Conservation (phyloP, 495 filamentous ascomycete species). For the Aspergillus avenaceus region DNA sequence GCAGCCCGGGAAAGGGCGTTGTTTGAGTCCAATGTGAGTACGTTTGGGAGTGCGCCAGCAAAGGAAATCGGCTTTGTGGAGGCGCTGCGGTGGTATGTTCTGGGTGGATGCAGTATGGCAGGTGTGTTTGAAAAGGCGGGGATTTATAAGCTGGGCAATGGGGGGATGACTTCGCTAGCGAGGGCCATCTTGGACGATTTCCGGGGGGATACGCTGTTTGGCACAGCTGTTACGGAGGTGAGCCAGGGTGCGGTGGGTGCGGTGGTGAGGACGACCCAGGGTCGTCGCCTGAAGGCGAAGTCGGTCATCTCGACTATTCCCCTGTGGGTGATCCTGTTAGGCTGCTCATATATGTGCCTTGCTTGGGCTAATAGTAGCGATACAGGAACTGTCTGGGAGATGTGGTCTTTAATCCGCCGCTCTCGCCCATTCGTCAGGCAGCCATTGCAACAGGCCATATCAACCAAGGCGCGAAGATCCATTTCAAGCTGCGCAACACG, state of each 20-base stretch:
- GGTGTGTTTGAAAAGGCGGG: slow-evolving; percentile 10
- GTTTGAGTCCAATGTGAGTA: slow-evolving; percentile 12
- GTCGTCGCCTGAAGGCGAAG: not conserved
- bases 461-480: slow-evolving; percentile 22
- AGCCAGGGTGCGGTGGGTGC: not conserved
- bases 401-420: slow-evolving; percentile 18
- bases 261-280: not conserved
- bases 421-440: slow-evolving; percentile 13
- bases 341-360: not conserved
- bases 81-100: slow-evolving; percentile 17
- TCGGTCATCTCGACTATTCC: slow-evolving; percentile 7
- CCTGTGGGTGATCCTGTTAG: not conserved
- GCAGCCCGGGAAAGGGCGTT: slow-evolving; percentile 7
- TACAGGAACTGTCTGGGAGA: slow-evolving; percentile 13
- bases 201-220: not conserved
- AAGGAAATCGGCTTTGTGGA: slow-evolving; percentile 14
- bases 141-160: slow-evolving; percentile 13
- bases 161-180: slow-evolving; percentile 16
- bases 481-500: slow-evolving; percentile 16
- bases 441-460: slow-evolving; percentile 19
- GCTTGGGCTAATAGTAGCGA: no score
- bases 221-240: not conserved
- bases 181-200: slow-evolving; percentile 13
- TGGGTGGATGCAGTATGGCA: slow-evolving; percentile 1
- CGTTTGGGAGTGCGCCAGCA: slow-evolving; percentile 15